Percentiles rank a stretch among this genome's conserved stretches.
Evolutionary conservation across 148 eudicot species (phyloP).

Genomic region (Rhododendron kiyosumense): DNA sequence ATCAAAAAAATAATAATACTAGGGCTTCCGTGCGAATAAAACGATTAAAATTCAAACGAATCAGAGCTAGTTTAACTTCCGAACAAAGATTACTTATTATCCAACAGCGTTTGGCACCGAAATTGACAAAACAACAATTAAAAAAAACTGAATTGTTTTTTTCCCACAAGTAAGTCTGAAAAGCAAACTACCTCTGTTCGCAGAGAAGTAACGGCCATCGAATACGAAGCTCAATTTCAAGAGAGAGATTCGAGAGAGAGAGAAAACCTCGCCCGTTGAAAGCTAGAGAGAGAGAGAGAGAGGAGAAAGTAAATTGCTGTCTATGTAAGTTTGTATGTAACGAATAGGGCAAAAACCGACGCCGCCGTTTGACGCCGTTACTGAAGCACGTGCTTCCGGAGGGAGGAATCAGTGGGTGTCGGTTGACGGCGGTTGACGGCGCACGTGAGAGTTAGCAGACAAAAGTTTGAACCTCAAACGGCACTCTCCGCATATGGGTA

Average conservation of each 20-base stretch:
- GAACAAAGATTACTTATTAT: background rate
- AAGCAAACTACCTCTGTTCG: conserved; percentile 4
- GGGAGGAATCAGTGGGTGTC: background rate
- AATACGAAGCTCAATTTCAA: conserved; percentile 17
- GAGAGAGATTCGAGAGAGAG: conserved; percentile 11
- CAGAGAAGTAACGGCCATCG: conserved; percentile 27
- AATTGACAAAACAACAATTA: background rate
- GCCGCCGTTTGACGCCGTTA: conserved; percentile 63
- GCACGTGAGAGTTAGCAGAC: conserved; percentile 25
- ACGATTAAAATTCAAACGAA: background rate
- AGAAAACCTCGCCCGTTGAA: conserved; percentile 61
- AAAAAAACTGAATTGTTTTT: background rate
- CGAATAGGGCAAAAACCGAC: conserved; percentile 59
- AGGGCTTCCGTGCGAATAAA: background rate
- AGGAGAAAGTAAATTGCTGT: background rate
- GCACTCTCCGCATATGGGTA: conserved; percentile 31
- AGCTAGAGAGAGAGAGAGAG: conserved; percentile 11
- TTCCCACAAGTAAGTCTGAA: background rate
- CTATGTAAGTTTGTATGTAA: conserved; percentile 29
- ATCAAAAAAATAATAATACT: background rate
- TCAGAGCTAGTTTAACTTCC: background rate
- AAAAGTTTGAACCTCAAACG: conserved; percentile 74
- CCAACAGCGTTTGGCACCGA: background rate
- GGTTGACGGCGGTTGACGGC: conserved; percentile 35
- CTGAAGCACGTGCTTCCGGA: background rate